Evolutionary conservation across 2,329 filamentous ascomycete genomes (phyloP), one percentile per base, ranked within the genome.

Genomic region (Moelleriella libera): DNA sequence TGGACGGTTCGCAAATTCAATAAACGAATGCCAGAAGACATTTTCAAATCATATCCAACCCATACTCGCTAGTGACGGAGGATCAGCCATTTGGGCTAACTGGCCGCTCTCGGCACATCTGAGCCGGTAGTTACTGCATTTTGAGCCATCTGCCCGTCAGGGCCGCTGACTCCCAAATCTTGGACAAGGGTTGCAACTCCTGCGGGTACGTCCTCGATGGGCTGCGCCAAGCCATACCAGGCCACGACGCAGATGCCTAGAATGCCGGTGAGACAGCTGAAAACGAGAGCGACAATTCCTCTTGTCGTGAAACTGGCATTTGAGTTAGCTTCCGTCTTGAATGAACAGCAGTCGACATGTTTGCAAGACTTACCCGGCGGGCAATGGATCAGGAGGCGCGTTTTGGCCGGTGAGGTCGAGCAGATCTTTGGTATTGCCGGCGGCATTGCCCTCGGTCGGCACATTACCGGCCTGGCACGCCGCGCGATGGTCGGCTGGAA

Each of bases 261-360:
- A 45, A 88, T 68, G 2, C 84, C 87, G 12, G 74, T 74, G 3
- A 88, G 52, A 52, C 75, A 76, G 57, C 82, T 86, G 58, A 90
- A 86, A 2, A 82, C 80, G 54, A 92, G 64, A 9, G 86, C 86
- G 1, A 88, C 75, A 42, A 85, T 83, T 6, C 86, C 87, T 37
- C 74, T 72, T 0, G 79, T 62, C 0, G 82, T 86, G 60, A 89
- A 88, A 1, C 72, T 72, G 37, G 40, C 3, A 2, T 3, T 21
- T n/a, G 14, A 41, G 4, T n/a, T n/a, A 41, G 14, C 11, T 9
- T 39, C 9, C 4, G 34, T 39, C 34, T 9, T 8, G 12, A 4
- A 12, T 9, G 34, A 8, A 9, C 2, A 9, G 2, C 21, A 21
- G 21, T 21, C 21, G 21, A 21, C 21, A 21, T 21, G 21, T 21